Base-by-base conservation (phyloP, 148 eudicot species). In the Cornus controversa region DNA sequence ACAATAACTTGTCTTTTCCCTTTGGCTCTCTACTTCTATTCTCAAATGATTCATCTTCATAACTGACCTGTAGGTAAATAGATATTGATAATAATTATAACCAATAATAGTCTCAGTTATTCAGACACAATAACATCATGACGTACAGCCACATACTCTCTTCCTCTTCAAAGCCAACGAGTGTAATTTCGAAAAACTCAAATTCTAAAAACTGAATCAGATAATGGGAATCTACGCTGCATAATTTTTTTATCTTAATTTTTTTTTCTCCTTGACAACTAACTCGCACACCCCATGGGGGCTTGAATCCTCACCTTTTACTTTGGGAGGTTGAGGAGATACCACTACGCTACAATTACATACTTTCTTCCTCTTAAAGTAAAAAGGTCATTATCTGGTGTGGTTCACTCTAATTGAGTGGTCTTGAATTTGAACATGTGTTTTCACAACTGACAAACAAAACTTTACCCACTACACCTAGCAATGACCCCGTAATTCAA, bases 21-120 rank as follows among this genome's bases (percentile, higher is more conserved):
- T 4, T 15, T 40, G 40, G 72, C 20, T 71, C 70, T 45, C 63
- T 60, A 66, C 70, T 72, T 72, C 65, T 71, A 64, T 76, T 76
- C 77, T 50, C 42, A 9, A 69, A 69, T 28, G 63, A 64, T 78
- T 77, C 66, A 20, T 13, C 80, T 31, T 78, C 70, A 24, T 69
- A 42, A 42, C 79, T 69, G 73, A 83, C 83, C 86, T 86, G 89
- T 72, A 86, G 34, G 28, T n/a, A 71, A 28, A 40, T 34, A 53
- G 27, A 60, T 60, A 29, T 31, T 16, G 29, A 24, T 18, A n/a
- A 26, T 54, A 54, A 60, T 3, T 60, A n/a, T n/a, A 60, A 60
- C 11, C 64, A n/a, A 60, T 14, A 7, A 14, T 60, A 16, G 25
- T 60, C 5, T 22, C 25, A 16, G 23, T n/a, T 22, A 60, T 18